Conservation (phyloP, 2,329 filamentous ascomycete species). For the Aspergillus pseudoviridinutans region DNA sequence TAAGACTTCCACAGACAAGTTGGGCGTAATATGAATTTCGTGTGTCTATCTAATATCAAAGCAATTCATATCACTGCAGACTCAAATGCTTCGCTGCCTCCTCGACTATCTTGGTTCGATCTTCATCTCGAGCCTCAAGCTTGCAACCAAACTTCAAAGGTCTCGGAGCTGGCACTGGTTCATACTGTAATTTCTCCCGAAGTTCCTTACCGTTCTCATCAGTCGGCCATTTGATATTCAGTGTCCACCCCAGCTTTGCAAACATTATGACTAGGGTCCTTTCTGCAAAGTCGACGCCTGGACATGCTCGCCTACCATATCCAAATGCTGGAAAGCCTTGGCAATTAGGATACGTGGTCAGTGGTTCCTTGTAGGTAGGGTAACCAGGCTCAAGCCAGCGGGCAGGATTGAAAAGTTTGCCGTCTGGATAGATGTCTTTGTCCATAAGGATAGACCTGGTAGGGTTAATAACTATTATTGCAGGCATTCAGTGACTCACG, state of each 20-base stretch:
- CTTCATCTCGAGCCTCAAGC: neutral
- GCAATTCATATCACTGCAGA: neutral
- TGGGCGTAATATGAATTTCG: neutral
- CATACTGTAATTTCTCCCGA: slow-evolving; percentile 3
- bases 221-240: slow-evolving; percentile 1
- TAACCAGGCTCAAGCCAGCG: slow-evolving; percentile 26
- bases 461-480: neutral
- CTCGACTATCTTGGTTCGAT: slow-evolving; percentile 1
- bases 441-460: slow-evolving; percentile 4
- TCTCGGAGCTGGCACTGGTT: slow-evolving; percentile 4
- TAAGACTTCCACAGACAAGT: neutral
- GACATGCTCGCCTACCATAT: slow-evolving; percentile 26
- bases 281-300: slow-evolving; percentile 25
- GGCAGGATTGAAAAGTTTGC: slow-evolving; percentile 23
- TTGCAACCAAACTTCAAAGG: slow-evolving; percentile 3
- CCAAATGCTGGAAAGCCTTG: slow-evolving; percentile 24
- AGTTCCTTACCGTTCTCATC: slow-evolving; percentile 5
- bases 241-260: slow-evolving; percentile 27
- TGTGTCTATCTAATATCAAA: neutral
- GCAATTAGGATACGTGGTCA: slow-evolving; percentile 25
- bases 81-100: slow-evolving; percentile 1
- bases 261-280: slow-evolving; percentile 15
- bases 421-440: slow-evolving; percentile 22
- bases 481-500: neutral
- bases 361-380: slow-evolving; percentile 26